Evolutionary conservation across 768 basidiomycete species (phyloP).

Genomic region (Trametopsis cervina): DNA sequence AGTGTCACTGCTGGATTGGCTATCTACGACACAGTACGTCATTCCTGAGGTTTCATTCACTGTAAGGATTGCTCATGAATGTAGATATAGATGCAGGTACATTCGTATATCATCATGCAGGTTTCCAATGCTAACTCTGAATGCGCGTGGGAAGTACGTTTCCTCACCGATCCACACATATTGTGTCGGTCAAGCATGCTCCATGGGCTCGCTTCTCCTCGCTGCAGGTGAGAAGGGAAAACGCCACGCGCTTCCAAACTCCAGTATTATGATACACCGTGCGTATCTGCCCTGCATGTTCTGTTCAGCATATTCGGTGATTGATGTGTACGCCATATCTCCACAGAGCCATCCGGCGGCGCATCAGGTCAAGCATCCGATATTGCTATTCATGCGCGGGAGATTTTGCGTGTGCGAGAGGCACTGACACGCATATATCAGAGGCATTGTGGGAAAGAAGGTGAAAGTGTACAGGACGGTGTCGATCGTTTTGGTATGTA

Average conservation of each 20-base stretch:
- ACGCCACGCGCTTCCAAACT: slow-evolving; percentile 86
- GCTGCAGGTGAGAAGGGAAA: slow-evolving; percentile 89
- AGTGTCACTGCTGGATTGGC: slow-evolving; percentile 94
- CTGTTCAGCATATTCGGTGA: slow-evolving; percentile 2
- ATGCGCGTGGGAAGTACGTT: slow-evolving; percentile 77
- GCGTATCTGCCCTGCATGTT: slow-evolving; percentile 25
- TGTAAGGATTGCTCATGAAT: slow-evolving; percentile 1
- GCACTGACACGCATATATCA: slow-evolving; percentile 86
- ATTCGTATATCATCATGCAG: too few relatives aligned
- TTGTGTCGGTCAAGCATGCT: slow-evolving; percentile 91
- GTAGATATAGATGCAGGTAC: slow-evolving; percentile 63
- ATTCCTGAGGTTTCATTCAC: background rate
- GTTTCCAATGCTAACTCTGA: too few relatives aligned
- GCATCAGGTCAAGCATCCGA: slow-evolving; percentile 94
- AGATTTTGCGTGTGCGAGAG: slow-evolving; percentile 86
- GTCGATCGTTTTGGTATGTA: slow-evolving; percentile 73
- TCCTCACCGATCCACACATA: slow-evolving; percentile 95
- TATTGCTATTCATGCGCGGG: slow-evolving; percentile 95
- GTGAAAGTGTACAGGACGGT: slow-evolving; percentile 58
- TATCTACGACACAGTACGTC: slow-evolving; percentile 90
- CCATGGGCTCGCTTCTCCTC: slow-evolving; percentile 92
- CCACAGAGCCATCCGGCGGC: slow-evolving; percentile 89
- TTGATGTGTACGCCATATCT: background rate
- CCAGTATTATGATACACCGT: slow-evolving; percentile 99
- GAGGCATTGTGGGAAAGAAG: slow-evolving; percentile 66